Base-by-base conservation (phyloP, 2,329 filamentous ascomycete species). In the Bimuria novae-zelandiae region DNA sequence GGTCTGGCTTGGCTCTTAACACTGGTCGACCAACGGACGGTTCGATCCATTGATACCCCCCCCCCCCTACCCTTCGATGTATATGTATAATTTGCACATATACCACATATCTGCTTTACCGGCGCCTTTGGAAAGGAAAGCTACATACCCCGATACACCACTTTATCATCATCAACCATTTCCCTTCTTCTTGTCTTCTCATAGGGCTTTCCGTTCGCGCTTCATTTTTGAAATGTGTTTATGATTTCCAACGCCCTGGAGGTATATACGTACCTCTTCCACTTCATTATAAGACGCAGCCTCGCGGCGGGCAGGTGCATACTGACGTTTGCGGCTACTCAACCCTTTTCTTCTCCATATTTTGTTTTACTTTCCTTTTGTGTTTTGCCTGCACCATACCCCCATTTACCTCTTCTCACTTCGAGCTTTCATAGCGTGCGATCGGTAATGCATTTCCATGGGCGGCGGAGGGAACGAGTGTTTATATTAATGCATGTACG, bases 111-210 rank as follows among this genome's bases (percentile, higher is more conserved):
- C 43, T 55, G 48, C 30, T 60, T 63, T 57, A 51, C 49, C 48
- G 55, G 57, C 59, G 59, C 55, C 32, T 46, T 45, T 42, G 49
- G 60, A 53, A 55, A 48, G 40, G 46, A 46, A 45, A 50, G 54
- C 53, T 59, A 55, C 59, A 64, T 62, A 61, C 61, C 60, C 60
- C 55, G 49, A 59, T 62, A 60, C 60, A 64, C 55, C 37, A 55
- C 49, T 49, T 46, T 32, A 33, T 27, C 30, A 17, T 46, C 30
- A 25, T 46, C 42, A 47, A 49, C 44, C 40, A 30, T 53, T 49
- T 25, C 16, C 40, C 14, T 41, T 33, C 48, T 47, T 41, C 57
- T 60, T 51, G 22, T 55, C 53, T 46, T 43, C 21, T 5, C 22
- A 33, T 25, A n/a, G n/a, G 12, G 27, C 17, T 50, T 25, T 40